Evolutionary conservation across 768 basidiomycete species (phyloP).

Genomic region (Mycena polygramma): DNA sequence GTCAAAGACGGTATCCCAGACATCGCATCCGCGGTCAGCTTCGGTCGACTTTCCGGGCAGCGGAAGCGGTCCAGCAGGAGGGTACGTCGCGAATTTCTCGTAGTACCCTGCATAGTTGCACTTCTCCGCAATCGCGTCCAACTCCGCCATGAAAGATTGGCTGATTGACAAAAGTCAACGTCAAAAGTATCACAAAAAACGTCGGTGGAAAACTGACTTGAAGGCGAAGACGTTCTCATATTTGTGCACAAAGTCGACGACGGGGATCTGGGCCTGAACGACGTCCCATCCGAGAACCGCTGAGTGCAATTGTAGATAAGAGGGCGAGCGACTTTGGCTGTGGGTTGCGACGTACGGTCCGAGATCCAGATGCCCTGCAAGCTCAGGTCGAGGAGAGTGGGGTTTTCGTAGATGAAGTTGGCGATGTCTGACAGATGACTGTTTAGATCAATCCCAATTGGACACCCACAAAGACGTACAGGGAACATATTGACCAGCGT

Average conservation of each 20-base stretch:
- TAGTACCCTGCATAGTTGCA: constrained; percentile 78
- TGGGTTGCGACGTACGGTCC: constrained; percentile 65
- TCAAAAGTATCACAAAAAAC: background rate
- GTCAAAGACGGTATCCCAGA: constrained; percentile 76
- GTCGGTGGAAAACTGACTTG: constrained; percentile 60
- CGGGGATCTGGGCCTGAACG: constrained; percentile 78
- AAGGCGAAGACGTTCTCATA: constrained; percentile 78
- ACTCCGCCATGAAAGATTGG: constrained; percentile 69
- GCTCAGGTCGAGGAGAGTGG: constrained; percentile 63
- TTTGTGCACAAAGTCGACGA: constrained; percentile 81
- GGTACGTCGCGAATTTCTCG: constrained; percentile 73
- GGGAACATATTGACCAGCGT: constrained; percentile 72
- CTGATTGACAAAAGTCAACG: constrained; percentile 49
- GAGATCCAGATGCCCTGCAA: constrained; percentile 81
- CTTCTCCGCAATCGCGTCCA: constrained; percentile 63
- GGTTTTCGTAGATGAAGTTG: constrained; percentile 77
- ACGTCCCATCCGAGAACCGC: constrained; percentile 73
- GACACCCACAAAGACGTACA: constrained; percentile 56
- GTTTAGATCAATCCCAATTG: background rate
- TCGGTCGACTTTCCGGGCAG: constrained; percentile 70
- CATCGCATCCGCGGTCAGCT: constrained; percentile 67
- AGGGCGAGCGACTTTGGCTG: background rate
- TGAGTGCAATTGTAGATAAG: constrained; percentile 40
- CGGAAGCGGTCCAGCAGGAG: constrained; percentile 75
- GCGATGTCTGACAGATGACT: constrained; percentile 68